These are phyloP conservation scores for Fusarium miscanthi DNA, from an alignment of 2,329 filamentous ascomycete genomes.

Conservation along the genomic window DNA sequence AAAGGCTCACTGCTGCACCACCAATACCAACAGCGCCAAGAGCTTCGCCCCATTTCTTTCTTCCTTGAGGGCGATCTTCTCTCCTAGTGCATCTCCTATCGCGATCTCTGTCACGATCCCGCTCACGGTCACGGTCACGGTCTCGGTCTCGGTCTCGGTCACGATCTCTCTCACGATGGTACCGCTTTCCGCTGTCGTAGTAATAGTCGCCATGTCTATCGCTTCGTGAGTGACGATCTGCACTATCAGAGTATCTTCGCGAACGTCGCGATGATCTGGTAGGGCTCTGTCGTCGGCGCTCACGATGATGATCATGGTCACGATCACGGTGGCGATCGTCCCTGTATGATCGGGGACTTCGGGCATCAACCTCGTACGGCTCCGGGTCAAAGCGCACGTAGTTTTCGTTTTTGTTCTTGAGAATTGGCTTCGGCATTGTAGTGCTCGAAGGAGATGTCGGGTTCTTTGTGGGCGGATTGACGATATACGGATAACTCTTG, in stretches of 20 bases:
- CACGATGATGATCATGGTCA: conserved; percentile 42
- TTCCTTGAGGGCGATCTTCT: conserved; percentile 54
- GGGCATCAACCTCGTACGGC: conserved; percentile 57
- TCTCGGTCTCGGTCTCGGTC: conserved; percentile 52
- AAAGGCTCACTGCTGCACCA: conserved; percentile 67
- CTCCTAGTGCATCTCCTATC: conserved; percentile 52
- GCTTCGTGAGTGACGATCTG: conserved; percentile 39
- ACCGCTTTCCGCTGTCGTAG: conserved; percentile 48
- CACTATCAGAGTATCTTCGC: conserved; percentile 44
- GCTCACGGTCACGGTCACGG: conserved; percentile 26
- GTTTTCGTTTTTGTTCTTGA: conserved; percentile 70
- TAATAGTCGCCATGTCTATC: conserved; percentile 54
- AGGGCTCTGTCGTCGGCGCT: conserved; percentile 34
- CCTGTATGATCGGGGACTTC: conserved; percentile 45
- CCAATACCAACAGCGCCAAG: conserved; percentile 69
- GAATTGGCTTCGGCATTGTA: conserved; percentile 65
- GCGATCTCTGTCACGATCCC: conserved; percentile 49
- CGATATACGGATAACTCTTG: conserved; percentile 52
- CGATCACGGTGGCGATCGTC: conserved; percentile 50
- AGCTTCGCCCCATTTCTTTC: conserved; percentile 63
- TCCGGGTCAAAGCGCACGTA: conserved; percentile 65
- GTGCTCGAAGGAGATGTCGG: conserved; percentile 52
- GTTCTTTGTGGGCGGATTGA: conserved; percentile 49
- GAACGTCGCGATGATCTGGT: conserved; percentile 39
- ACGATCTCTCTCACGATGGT: conserved; percentile 52